Base-by-base conservation (phyloP, 139 green algal species). In the Micractinium sp. region DNA sequence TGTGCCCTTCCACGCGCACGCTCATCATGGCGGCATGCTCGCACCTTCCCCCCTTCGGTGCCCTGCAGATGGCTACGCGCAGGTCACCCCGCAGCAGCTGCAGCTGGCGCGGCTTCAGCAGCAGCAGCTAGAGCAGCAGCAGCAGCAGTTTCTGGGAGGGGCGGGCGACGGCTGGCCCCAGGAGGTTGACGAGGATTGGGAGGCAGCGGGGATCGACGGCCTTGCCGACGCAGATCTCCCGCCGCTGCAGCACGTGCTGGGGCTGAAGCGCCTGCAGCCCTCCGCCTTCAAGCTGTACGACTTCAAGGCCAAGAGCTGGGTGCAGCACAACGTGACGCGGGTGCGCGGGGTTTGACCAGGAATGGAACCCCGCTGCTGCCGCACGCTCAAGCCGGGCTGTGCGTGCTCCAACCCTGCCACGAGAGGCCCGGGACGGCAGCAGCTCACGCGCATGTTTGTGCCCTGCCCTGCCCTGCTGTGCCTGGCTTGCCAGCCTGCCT, bases 251-350 rank as follows among this genome's bases (percentile, higher is more conserved):
- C 81, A 20, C n/a, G 4, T 86, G 56, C 81, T 86, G 81, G 27
- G 3, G 15, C 81, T 71, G 15, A 15, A 12, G 33, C 56, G 60
- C 27, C 81, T 86, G 81, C 81, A 86, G n/a, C 81, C 81, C 20
- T 20, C 56, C 7, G 81, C 81, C 33, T 36, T 86, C 29, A 35
- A 36, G 3, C 31, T 86, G 33, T 86, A 86, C 33, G 81, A 86
- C 19, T 86, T 86, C 33, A 23, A 56, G 18, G 56, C 25, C 18
- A 47, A 75, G 56, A 35, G 19, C n/a, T 86, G 81, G 81, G 31
- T 75, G 81, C 81, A 20, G 56, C 81, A 86, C 81, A 86, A 86
- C 81, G 14, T 86, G 16, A 76, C 81, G 14, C n/a, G 20, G 60
- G 81, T 86, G 81, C 22, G 81, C 14, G 63, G 20, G 63, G 12